Conservation (phyloP, 768 basidiomycete species). For the Sistotremastrum suecicum region DNA sequence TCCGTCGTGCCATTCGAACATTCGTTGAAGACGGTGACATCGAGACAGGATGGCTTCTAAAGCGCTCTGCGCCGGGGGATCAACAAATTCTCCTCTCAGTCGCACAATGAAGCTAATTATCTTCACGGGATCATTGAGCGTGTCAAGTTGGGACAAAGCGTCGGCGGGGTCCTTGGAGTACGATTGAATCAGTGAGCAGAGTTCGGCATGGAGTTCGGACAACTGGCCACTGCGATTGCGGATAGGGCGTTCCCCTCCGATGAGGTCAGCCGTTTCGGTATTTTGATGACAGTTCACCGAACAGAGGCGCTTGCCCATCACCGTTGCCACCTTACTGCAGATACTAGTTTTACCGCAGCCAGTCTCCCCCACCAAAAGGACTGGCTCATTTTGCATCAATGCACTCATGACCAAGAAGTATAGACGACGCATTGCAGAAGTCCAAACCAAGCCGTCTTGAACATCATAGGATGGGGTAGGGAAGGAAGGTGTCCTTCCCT, state of each 20-base stretch:
- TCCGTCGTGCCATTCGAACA: slow-evolving; percentile 97
- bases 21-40: slow-evolving; percentile 38
- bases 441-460: slow-evolving; percentile 63
- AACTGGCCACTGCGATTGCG: slow-evolving; percentile 54
- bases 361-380: slow-evolving; percentile 92
- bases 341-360: slow-evolving; percentile 97
- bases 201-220: slow-evolving; percentile 32
- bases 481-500: slow-evolving; percentile 11
- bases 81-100: slow-evolving; percentile 11
- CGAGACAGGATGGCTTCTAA: slow-evolving; percentile 6
- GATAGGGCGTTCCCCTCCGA: slow-evolving; percentile 83
- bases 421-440: slow-evolving; percentile 79
- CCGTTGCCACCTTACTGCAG: slow-evolving; percentile 76
- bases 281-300: slow-evolving; percentile 94
- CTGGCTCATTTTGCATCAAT: slow-evolving; percentile 81
- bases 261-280: slow-evolving; percentile 93
- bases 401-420: slow-evolving; percentile 79
- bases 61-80: slow-evolving; percentile 9
- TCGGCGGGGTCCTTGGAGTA: slow-evolving; percentile 1
- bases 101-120: slow-evolving; percentile 13
- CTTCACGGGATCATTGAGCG: slow-evolving; percentile 15
- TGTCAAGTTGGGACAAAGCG: slow-evolving; percentile 28
- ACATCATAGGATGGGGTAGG: slow-evolving; percentile 27
- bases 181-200: neutral
- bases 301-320: slow-evolving; percentile 42